Base-by-base conservation (phyloP, 176 grass and related monocot species). In the Oropetium thomaeum region DNA sequence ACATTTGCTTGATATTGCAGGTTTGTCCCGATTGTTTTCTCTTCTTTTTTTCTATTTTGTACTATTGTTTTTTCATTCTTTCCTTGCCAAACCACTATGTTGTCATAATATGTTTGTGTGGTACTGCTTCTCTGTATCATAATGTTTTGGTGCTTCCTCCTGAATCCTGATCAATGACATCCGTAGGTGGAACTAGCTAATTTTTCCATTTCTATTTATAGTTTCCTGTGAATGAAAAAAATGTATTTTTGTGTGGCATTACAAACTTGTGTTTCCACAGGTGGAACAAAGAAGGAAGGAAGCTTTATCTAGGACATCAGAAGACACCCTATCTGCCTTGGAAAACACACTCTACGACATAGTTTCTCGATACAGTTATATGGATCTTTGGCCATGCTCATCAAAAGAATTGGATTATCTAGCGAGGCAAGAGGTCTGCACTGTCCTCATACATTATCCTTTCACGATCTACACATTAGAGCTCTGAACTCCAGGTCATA, bases 351-450 rank as follows among this genome's bases (percentile, higher is more conserved):
- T 98, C 42, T 81, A 90, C 74, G 96, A 94, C 4, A 11, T 94
- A 16, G 84, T 98, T 81, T 89, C 87, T 73, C 86, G 84, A 52
- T 98, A 94, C 17, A 98, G 82, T 67, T 98, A 85, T 76, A 80
- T 88, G 89, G 89, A 98, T 90, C 88, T 98, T 71, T 94, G 86
- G 89, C 96, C 96, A 80, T 94, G 96, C 62, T 94, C 91, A 75
- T 88, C 87, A 73, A 94, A 94, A 87, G 96, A 98, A 89, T 61
- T 98, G 78, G 96, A 98, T 92, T 88, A 98, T 87, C 78, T 98
- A 70, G 87, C 87, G 4, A 81, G 89, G 70, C 91, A 94, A 73
- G 88, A 98, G 96, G 96, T 98, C 57, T 64, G 55, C 58, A 28
- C 66, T 27, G 42, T 75, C 54, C 28, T 52, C 47, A 44, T 75